Evolutionary conservation across 2,329 filamentous ascomycete species (phyloP).

Genomic region (Colletotrichum gigasporum): DNA sequence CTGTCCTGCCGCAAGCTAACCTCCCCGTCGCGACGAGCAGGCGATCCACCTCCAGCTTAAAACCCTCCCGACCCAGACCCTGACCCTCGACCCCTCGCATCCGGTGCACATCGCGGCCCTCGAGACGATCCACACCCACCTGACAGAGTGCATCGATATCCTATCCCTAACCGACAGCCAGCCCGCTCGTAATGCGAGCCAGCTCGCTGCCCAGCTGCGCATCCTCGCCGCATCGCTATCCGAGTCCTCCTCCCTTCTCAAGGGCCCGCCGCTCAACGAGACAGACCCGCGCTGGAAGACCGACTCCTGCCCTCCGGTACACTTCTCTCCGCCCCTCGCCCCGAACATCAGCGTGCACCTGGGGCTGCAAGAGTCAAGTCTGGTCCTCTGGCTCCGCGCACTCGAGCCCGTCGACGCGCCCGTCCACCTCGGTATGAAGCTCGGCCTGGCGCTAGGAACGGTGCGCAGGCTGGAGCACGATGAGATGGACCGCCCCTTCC

Average conservation of each 20-base stretch:
- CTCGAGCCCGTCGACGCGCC: slow-evolving; percentile 74
- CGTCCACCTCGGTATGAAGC: slow-evolving; percentile 71
- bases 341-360: slow-evolving; percentile 79
- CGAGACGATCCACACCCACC: slow-evolving; percentile 75
- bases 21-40: too few species aligned
- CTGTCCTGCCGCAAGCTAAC: neutral
- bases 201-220: slow-evolving; percentile 64
- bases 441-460: slow-evolving; percentile 75
- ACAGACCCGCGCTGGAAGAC: slow-evolving; percentile 55
- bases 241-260: slow-evolving; percentile 61
- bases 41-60: slow-evolving; percentile 81
- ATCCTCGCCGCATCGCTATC: slow-evolving; percentile 64
- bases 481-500: slow-evolving; percentile 82
- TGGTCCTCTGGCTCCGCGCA: slow-evolving; percentile 76
- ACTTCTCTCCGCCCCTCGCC: slow-evolving; percentile 57
- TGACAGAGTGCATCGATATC: slow-evolving; percentile 86
- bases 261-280: slow-evolving; percentile 58
- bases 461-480: slow-evolving; percentile 75
- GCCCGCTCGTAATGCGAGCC: slow-evolving; percentile 66
- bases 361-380: slow-evolving; percentile 73
- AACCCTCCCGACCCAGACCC: slow-evolving; percentile 65
- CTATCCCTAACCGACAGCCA: slow-evolving; percentile 68
- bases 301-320: slow-evolving; percentile 51
- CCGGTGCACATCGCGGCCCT: slow-evolving; percentile 74
- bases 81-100: slow-evolving; percentile 57